phyloP scores from a whole-genome alignment of 2,329 filamentous ascomycete genomes.

The Alternaria sp. region DNA sequence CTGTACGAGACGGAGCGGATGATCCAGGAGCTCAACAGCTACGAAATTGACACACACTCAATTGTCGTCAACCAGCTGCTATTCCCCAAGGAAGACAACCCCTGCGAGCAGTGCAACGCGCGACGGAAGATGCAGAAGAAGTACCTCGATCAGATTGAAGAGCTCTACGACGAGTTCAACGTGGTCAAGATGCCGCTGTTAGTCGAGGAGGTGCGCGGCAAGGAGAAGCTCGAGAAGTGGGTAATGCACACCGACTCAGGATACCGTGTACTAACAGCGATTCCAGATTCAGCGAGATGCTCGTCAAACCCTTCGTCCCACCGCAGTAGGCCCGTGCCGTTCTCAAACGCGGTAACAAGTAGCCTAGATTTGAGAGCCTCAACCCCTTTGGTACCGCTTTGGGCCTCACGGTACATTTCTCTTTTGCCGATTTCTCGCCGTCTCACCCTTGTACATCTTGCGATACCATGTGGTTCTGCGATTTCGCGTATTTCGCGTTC shows the following conservation, averaged over 20 bases:
- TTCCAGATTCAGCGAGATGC: conserved; percentile 76
- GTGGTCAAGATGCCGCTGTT: conserved; percentile 97
- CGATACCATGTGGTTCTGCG: conserved; percentile 13
- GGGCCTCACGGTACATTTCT: not conserved
- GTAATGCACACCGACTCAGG: conserved; percentile 18
- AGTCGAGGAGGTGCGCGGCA: conserved; percentile 93
- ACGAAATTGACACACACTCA: conserved; percentile 93
- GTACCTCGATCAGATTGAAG: conserved; percentile 97
- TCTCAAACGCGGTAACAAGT: not conserved
- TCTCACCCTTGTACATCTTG: not conserved
- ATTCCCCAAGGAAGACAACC: conserved; percentile 83
- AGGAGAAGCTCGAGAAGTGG: conserved; percentile 83
- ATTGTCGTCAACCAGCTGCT: conserved; percentile 98
- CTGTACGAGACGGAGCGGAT: conserved; percentile 99
- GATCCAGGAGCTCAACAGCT: conserved; percentile 96
- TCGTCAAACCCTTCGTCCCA: conserved; percentile 76
- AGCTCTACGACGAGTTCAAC: conserved; percentile 98
- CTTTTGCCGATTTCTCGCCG: conserved; percentile 8
- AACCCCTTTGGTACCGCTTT: conserved; percentile 7
- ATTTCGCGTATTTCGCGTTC: not conserved
- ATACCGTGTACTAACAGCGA: conserved; percentile 10
- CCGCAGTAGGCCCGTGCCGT: conserved; percentile 51
- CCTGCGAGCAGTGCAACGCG: conserved; percentile 94
- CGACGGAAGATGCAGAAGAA: conserved; percentile 99
- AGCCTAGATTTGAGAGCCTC: not conserved